phyloP scores from a whole-genome alignment of 768 basidiomycete species.

The Gymnopilus junonius region DNA sequence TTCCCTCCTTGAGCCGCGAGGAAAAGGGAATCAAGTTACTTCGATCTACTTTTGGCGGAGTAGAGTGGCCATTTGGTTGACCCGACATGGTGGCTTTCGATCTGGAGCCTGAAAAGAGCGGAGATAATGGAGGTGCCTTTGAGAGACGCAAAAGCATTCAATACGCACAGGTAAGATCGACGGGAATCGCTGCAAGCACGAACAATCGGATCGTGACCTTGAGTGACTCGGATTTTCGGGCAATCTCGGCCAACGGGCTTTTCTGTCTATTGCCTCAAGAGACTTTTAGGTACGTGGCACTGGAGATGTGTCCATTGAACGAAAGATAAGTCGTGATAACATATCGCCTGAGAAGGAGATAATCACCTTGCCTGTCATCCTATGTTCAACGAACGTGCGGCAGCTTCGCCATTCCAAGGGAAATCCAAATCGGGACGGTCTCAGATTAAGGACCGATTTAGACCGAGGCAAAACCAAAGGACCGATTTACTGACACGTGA shows the following conservation, averaged over 20 bases:
- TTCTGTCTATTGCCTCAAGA: not conserved
- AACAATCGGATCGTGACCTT: not conserved
- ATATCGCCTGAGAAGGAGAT: too few species aligned
- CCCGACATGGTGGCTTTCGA: conserved; percentile 9
- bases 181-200: not conserved
- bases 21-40: conserved; percentile 68
- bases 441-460: too few species aligned
- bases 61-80: not conserved
- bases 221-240: not conserved
- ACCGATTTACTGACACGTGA: too few species aligned
- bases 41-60: conserved; percentile 35
- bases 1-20: conserved; percentile 72
- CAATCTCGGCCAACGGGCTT: not conserved
- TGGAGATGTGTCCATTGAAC: not conserved
- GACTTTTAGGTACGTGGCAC: not conserved
- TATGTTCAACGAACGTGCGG: too few species aligned
- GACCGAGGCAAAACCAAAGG: too few species aligned
- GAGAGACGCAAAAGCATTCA: conserved; percentile 14
- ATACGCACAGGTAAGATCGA: not conserved
- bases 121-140: conserved; percentile 4
- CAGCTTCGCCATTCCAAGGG: too few species aligned
- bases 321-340: not conserved
- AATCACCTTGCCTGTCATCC: too few species aligned
- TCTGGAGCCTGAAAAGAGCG: not conserved
- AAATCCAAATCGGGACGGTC: too few species aligned